These are phyloP conservation scores for Apodospora peruviana DNA, from an alignment of 495 filamentous ascomycete species.

Conservation along the genomic window DNA sequence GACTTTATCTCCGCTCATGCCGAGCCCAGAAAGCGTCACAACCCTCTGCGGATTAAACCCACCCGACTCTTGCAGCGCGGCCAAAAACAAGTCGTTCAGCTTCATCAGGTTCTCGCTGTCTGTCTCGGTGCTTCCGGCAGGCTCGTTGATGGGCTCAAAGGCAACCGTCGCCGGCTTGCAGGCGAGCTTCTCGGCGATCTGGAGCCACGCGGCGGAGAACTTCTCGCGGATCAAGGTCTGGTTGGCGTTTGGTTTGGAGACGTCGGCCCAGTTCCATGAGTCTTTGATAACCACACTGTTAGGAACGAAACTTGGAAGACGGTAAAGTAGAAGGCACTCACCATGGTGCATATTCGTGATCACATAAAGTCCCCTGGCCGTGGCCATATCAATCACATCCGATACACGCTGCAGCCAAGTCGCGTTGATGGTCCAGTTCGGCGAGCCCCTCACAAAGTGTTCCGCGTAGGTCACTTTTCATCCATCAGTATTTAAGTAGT, in stretches of 20 bases:
- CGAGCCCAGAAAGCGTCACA: constrained; percentile 49
- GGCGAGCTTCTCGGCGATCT: constrained; percentile 51
- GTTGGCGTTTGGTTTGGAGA: constrained; percentile 41
- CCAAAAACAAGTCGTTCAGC: constrained; percentile 52
- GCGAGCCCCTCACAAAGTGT: constrained; percentile 47
- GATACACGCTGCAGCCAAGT: constrained; percentile 56
- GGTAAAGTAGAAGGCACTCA: neutral
- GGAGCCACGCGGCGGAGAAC: constrained; percentile 54
- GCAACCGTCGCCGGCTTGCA: constrained; percentile 51
- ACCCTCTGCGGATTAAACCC: constrained; percentile 53
- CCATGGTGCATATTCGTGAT: constrained; percentile 57
- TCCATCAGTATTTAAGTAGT: constrained; percentile 5
- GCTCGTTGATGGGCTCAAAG: constrained; percentile 59
- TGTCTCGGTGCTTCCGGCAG: constrained; percentile 44
- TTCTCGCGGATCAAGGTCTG: constrained; percentile 50
- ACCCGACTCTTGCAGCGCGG: constrained; percentile 49
- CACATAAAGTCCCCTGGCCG: constrained; percentile 44
- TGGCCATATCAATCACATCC: constrained; percentile 53
- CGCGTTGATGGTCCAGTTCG: constrained; percentile 49
- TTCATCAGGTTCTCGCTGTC: constrained; percentile 49
- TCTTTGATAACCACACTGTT: constrained; percentile 16
- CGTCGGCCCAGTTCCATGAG: constrained; percentile 55
- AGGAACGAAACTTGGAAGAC: neutral
- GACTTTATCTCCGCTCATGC: constrained; percentile 48
- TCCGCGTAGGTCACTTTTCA: constrained; percentile 51